Conservation (phyloP, 202 grass and related monocot genomes). For the Hordeum pubiflorum region DNA sequence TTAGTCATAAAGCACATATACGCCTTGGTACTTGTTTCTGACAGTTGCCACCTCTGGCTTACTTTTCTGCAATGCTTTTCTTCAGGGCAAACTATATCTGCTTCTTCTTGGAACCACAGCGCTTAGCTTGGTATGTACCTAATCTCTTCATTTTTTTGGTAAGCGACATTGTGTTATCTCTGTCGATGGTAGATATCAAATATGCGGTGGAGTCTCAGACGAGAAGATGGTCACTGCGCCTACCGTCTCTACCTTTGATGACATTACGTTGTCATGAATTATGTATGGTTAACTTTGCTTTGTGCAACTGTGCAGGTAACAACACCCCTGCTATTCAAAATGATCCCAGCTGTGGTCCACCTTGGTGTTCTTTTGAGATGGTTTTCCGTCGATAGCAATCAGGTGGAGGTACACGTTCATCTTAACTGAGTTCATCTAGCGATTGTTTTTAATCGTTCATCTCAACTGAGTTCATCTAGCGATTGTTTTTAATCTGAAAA, state of each 20-base stretch:
- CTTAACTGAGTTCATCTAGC: constrained; percentile 36
- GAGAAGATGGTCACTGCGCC: neutral
- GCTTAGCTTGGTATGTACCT: constrained; percentile 77
- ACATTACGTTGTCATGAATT: neutral
- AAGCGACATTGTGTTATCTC: neutral
- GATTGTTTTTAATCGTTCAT: constrained; percentile 35
- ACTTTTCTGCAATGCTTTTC: constrained; percentile 17
- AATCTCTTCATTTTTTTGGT: neutral
- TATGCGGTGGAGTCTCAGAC: neutral
- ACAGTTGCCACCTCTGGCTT: neutral
- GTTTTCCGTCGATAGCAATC: constrained; percentile 86
- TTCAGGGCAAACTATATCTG: constrained; percentile 90
- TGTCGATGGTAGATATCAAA: neutral
- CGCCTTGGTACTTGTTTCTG: neutral
- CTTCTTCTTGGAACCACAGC: constrained; percentile 96
- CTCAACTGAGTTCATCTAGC: constrained; percentile 36
- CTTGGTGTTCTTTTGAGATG: constrained; percentile 94
- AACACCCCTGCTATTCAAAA: constrained; percentile 93
- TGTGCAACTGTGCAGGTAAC: constrained; percentile 65
- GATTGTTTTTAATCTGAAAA: constrained; percentile 34
- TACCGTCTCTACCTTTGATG: neutral
- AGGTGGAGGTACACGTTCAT: constrained; percentile 74
- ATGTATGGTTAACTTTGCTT: neutral
- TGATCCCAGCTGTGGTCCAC: constrained; percentile 90
- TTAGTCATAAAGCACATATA: neutral